Evolutionary conservation across 176 grass and related monocot genomes (phyloP).

Genomic region (Ananas comosus): DNA sequence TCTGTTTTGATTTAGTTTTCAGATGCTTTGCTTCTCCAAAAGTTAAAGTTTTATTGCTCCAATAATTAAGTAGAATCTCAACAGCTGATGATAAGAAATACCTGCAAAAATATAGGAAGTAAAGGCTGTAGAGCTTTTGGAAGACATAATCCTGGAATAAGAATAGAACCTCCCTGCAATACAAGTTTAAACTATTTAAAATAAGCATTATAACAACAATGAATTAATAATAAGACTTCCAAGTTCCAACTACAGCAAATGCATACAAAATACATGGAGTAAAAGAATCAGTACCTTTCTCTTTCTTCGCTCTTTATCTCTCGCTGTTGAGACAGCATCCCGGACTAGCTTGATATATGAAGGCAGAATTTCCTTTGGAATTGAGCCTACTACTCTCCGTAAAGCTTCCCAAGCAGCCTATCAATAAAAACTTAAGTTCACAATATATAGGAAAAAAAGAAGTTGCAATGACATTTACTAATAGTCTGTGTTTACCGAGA

Average conservation of each 20-base stretch:
- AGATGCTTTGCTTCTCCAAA: too few relatives aligned
- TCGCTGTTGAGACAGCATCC: conserved; percentile 89
- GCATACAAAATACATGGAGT: conserved; percentile 13
- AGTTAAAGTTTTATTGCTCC: too few relatives aligned
- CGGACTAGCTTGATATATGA: conserved; percentile 88
- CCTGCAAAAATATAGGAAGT: conserved; percentile 93
- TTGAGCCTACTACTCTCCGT: conserved; percentile 68
- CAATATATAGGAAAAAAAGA: conserved; percentile 13
- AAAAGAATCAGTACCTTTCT: conserved; percentile 48
- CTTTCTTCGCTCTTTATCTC: conserved; percentile 94
- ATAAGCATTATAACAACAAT: conserved; percentile 7
- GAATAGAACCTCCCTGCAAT: conserved; percentile 78
- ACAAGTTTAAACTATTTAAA: conserved; percentile 27
- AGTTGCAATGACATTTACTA: conserved; percentile 11
- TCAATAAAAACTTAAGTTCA: conserved; percentile 22
- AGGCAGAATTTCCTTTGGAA: conserved; percentile 82
- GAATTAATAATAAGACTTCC: background rate
- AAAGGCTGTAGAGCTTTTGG: conserved; percentile 87
- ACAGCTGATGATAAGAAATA: conserved; percentile 25
- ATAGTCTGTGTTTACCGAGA: conserved; percentile 50
- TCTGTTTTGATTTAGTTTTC: too few relatives aligned
- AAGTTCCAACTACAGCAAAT: conserved; percentile 2
- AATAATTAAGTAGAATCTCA: background rate
- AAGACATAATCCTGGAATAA: conserved; percentile 86
- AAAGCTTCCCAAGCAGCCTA: conserved; percentile 95